Percentiles rank a stretch among this genome's conserved stretches.
Evolutionary conservation across 768 basidiomycete genomes (phyloP).

Genomic region (Tubosaeta sp.): DNA sequence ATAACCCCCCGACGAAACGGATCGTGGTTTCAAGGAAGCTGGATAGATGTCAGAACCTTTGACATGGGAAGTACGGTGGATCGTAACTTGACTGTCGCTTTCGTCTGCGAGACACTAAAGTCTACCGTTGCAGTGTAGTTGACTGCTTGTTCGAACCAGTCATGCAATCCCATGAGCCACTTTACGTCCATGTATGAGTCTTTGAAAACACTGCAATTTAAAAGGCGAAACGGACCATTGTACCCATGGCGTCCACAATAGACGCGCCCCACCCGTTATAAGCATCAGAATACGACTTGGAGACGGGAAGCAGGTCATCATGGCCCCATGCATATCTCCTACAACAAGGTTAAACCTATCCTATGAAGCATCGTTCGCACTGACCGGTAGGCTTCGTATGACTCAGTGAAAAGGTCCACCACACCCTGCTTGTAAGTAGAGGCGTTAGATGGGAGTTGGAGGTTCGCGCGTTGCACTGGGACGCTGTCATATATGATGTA

Average conservation of each 20-base stretch:
- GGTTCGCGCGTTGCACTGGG: constrained; percentile 40
- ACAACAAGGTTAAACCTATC: constrained; percentile 7
- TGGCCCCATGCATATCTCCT: constrained; percentile 58
- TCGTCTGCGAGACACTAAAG: constrained; percentile 43
- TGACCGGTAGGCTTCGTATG: constrained; percentile 56
- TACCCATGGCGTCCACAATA: constrained; percentile 58
- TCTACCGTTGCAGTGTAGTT: constrained; percentile 50
- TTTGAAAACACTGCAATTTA: neutral
- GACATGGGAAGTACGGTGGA: neutral
- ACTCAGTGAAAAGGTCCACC: constrained; percentile 45
- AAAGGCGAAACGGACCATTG: constrained; percentile 46
- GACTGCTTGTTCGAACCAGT: constrained; percentile 53
- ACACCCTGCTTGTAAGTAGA: constrained; percentile 38
- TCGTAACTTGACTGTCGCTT: constrained; percentile 42
- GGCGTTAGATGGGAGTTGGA: constrained; percentile 41
- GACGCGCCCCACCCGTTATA: constrained; percentile 52
- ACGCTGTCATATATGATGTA: too few relatives aligned
- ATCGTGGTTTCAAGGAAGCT: constrained; percentile 72
- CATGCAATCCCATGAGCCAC: constrained; percentile 51
- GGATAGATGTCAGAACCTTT: neutral
- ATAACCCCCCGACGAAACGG: constrained; percentile 62
- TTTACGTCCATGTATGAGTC: constrained; percentile 16
- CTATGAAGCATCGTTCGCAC: neutral
- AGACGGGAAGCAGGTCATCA: constrained; percentile 54
- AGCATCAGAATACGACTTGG: constrained; percentile 35